These are phyloP conservation scores for Brassica rapa DNA, from an alignment of 345 rosid genomes.

Conservation along the genomic window DNA sequence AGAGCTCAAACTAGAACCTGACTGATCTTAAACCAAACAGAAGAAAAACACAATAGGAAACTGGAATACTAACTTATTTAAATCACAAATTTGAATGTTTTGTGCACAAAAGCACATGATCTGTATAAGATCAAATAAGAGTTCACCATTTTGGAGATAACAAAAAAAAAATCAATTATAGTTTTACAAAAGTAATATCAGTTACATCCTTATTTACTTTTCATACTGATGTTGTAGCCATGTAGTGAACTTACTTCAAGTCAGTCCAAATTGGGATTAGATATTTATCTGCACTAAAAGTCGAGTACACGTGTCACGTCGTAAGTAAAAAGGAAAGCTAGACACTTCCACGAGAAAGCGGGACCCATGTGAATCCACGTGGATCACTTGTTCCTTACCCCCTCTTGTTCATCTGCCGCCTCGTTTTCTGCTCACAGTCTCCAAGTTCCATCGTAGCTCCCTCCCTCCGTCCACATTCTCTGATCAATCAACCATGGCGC, in stretches of 20 bases:
- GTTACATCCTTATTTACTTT: background rate
- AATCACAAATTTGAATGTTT: background rate
- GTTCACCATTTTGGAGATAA: too few species aligned
- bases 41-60: too few species aligned
- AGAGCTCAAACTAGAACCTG: too few species aligned
- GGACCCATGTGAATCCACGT: slow-evolving; percentile 47
- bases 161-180: too few species aligned
- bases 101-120: background rate
- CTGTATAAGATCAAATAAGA: background rate
- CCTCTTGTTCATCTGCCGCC: slow-evolving; percentile 6
- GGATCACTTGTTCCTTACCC: slow-evolving; percentile 46
- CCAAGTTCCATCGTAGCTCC: background rate
- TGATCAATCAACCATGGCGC: slow-evolving; percentile 21
- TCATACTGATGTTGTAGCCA: background rate
- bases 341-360: slow-evolving; percentile 21
- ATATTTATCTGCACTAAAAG: background rate
- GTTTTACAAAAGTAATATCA: too few species aligned
- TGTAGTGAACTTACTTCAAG: background rate
- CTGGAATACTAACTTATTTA: background rate
- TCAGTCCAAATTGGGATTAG: background rate
- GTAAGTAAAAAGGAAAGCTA: background rate
- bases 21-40: too few species aligned
- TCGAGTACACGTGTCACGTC: slow-evolving; percentile 6
- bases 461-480: slow-evolving; percentile 3
- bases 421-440: slow-evolving; percentile 24